phyloP scores from a whole-genome alignment of 2,329 filamentous ascomycete species.

The Venturiaceae sp. region DNA sequence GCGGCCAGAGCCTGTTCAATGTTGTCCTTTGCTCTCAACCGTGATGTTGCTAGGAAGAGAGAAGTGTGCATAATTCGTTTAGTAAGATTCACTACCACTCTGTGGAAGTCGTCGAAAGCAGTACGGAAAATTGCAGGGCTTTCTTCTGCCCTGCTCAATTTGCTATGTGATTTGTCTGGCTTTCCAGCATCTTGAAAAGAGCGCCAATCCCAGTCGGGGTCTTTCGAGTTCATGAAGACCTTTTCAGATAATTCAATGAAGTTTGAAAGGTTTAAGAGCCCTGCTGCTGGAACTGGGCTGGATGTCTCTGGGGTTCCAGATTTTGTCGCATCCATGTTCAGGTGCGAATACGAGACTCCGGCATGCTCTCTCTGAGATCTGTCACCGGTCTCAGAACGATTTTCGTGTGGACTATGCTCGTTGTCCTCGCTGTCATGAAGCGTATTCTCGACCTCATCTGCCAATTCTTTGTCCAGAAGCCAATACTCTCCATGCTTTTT shows the following conservation, averaged over 20 bases:
- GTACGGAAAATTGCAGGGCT: constrained; percentile 63
- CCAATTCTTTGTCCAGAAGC: constrained; percentile 44
- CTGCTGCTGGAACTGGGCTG: constrained; percentile 21
- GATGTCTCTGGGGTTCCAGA: constrained; percentile 13
- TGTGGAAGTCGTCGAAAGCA: constrained; percentile 66
- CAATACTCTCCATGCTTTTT: constrained; percentile 54
- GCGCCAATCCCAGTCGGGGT: constrained; percentile 10
- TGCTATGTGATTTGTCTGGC: constrained; percentile 44
- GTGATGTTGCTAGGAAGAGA: constrained; percentile 60
- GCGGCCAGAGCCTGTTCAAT: constrained; percentile 16
- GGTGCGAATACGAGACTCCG: neutral
- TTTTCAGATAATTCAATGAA: constrained; percentile 21
- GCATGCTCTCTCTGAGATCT: neutral
- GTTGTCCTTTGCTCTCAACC: constrained; percentile 44
- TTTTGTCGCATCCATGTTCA: neutral
- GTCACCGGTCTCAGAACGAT: neutral
- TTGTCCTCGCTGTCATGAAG: neutral
- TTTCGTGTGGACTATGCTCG: neutral
- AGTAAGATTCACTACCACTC: constrained; percentile 57
- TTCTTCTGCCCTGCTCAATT: constrained; percentile 55
- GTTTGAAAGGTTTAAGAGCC: constrained; percentile 17
- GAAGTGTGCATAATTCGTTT: constrained; percentile 59
- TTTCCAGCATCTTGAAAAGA: constrained; percentile 15
- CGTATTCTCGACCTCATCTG: constrained; percentile 13
- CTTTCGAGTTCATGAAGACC: constrained; percentile 25